Evolutionary conservation across 208 protist species (phyloP).

Genomic region (Tritrichomonas musculus): DNA sequence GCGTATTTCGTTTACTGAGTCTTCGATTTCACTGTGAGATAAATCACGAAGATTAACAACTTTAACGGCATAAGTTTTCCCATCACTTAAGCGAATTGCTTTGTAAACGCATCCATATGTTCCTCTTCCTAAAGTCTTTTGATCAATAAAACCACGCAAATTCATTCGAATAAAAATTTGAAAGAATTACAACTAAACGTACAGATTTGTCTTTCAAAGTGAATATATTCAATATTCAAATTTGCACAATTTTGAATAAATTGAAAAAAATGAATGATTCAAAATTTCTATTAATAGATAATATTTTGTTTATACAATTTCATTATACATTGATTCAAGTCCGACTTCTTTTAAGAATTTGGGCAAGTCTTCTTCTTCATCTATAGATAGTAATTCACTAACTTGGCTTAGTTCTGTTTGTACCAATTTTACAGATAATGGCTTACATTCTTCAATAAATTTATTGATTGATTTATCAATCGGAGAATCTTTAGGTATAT

Average conservation of each 20-base stretch:
- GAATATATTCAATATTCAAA: too few species aligned
- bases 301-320: too few species aligned
- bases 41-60: slow-evolving; percentile 42
- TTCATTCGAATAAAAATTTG: too few species aligned
- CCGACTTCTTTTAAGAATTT: background rate
- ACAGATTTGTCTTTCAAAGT: too few species aligned
- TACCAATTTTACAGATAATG: background rate
- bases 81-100: background rate
- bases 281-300: too few species aligned
- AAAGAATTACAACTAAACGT: too few species aligned
- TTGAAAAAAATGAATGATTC: too few species aligned
- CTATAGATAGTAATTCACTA: background rate
- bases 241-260: too few species aligned
- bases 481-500: background rate
- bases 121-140: background rate
- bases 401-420: background rate
- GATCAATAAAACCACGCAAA: background rate
- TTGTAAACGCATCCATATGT: slow-evolving; percentile 6
- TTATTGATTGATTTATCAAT: background rate
- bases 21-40: slow-evolving; percentile 43
- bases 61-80: slow-evolving; percentile 39
- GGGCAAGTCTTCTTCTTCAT: background rate
- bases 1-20: slow-evolving; percentile 61
- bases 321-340: background rate
- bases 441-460: background rate